These are phyloP conservation scores for Cercospora zeina DNA, from an alignment of 2,329 filamentous ascomycete species.

Conservation along the genomic window DNA sequence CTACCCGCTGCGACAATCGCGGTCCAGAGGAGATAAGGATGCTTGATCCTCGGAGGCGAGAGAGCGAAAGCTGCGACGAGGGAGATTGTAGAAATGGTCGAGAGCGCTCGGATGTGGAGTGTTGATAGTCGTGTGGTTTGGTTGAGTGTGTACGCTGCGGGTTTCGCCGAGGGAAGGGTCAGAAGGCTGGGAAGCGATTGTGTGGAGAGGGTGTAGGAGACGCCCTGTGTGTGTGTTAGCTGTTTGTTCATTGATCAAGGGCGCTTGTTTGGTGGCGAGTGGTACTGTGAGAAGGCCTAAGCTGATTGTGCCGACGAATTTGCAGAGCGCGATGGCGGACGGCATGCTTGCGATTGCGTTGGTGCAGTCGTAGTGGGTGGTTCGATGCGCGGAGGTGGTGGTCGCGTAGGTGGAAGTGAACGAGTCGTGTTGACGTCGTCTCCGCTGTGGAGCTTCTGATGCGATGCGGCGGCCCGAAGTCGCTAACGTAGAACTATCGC, in stretches of 20 bases:
- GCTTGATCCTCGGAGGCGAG: conserved; percentile 71
- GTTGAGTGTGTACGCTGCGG: conserved; percentile 67
- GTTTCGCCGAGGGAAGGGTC: conserved; percentile 72
- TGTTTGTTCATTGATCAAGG: background rate
- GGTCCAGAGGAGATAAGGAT: conserved; percentile 90
- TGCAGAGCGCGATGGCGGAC: conserved; percentile 70
- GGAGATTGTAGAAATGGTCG: conserved; percentile 67
- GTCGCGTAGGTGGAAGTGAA: background rate
- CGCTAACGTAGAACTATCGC: background rate
- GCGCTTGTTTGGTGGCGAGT: background rate
- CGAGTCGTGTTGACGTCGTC: background rate
- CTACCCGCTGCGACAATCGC: conserved; percentile 62
- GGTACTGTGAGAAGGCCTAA: conserved; percentile 63
- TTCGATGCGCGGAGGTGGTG: background rate
- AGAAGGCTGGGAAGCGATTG: conserved; percentile 79
- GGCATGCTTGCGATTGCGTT: conserved; percentile 36
- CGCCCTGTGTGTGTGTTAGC: conserved; percentile 60
- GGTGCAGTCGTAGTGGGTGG: background rate
- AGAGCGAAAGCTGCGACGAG: conserved; percentile 76
- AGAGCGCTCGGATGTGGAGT: conserved; percentile 66
- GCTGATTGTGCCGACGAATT: conserved; percentile 90
- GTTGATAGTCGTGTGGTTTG: conserved; percentile 62
- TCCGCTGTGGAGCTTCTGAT: background rate
- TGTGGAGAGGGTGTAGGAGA: conserved; percentile 79
- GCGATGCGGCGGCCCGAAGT: background rate